phyloP scores from a whole-genome alignment of 768 basidiomycete genomes.

The Mycena filopes region DNA sequence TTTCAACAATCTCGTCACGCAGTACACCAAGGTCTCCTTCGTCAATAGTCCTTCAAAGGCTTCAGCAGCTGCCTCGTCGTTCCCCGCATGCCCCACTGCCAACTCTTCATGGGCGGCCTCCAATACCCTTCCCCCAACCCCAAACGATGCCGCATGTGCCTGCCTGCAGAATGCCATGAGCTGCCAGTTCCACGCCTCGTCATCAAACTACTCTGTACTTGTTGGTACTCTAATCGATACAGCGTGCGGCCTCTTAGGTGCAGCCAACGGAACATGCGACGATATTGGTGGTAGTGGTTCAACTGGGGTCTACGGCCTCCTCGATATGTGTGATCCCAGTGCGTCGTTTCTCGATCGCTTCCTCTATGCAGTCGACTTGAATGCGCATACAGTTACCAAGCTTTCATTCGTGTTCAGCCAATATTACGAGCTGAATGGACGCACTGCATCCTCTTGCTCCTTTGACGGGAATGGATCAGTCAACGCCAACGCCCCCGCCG shows the following conservation, averaged over 20 bases:
- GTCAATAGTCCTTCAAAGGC: conserved; percentile 67
- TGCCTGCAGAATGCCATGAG: conserved; percentile 76
- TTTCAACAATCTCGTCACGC: conserved; percentile 69
- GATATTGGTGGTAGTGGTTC: conserved; percentile 79
- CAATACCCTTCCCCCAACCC: conserved; percentile 81
- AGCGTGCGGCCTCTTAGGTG: conserved; percentile 80
- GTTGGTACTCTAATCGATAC: conserved; percentile 71
- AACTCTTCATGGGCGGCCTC: conserved; percentile 70
- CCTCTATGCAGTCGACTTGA: neutral
- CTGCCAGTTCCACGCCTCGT: conserved; percentile 77
- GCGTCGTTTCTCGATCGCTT: conserved; percentile 42
- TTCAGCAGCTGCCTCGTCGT: conserved; percentile 56
- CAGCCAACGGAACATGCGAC: conserved; percentile 67
- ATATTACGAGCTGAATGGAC: conserved; percentile 33
- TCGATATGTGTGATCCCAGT: conserved; percentile 86
- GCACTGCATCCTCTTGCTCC: conserved; percentile 71
- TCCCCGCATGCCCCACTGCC: conserved; percentile 72
- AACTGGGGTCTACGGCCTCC: conserved; percentile 78
- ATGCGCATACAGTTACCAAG: conserved; percentile 65
- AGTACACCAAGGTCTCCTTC: conserved; percentile 67
- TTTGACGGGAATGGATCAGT: conserved; percentile 89
- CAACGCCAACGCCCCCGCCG: conserved; percentile 64
- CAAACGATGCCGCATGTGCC: conserved; percentile 78
- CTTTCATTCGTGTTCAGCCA: conserved; percentile 76
- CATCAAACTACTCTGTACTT: conserved; percentile 67